These are phyloP conservation scores for Wickerhamomyces sp. DNA, from an alignment of 1,139 yeast genomes.

Conservation along the genomic window DNA sequence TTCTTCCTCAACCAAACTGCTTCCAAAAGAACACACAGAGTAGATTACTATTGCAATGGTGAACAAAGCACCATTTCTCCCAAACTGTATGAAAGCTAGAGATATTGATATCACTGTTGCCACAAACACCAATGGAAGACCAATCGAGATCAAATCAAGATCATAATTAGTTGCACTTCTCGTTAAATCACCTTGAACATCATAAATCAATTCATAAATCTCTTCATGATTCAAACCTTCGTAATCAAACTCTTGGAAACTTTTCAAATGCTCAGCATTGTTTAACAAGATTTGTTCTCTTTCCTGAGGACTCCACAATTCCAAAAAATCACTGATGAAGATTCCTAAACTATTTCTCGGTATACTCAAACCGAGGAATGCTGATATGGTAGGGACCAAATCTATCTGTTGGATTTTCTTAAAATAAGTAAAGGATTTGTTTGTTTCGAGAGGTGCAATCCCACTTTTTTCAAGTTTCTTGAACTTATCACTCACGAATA, in stretches of 20 bases:
- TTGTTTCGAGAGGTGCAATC: slow-evolving; percentile 37
- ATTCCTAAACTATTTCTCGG: slow-evolving; percentile 86
- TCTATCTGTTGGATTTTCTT: slow-evolving; percentile 70
- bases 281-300: slow-evolving; percentile 41
- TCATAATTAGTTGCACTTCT: slow-evolving; percentile 73
- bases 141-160: slow-evolving; percentile 43
- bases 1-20: slow-evolving; percentile 94
- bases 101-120: slow-evolving; percentile 28
- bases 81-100: slow-evolving; percentile 6
- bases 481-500: slow-evolving; percentile 62
- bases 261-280: slow-evolving; percentile 59
- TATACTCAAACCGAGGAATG: slow-evolving; percentile 70
- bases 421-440: slow-evolving; percentile 47
- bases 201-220: slow-evolving; percentile 35
- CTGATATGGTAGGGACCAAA: slow-evolving; percentile 77
- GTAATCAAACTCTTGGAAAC: slow-evolving; percentile 21
- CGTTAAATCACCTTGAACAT: slow-evolving; percentile 53
- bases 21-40: slow-evolving; percentile 69
- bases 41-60: slow-evolving; percentile 38
- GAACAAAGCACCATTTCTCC: slow-evolving; percentile 21
- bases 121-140: slow-evolving; percentile 35
- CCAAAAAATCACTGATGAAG: slow-evolving; percentile 51
- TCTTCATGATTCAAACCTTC: slow-evolving; percentile 5
- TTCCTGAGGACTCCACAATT: slow-evolving; percentile 40
- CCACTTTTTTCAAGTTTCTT: slow-evolving; percentile 20